Percentiles rank a stretch among this genome's conserved stretches.
phyloP scores from a whole-genome alignment of 2,329 filamentous ascomycete genomes.

The Epichloe festucae region DNA sequence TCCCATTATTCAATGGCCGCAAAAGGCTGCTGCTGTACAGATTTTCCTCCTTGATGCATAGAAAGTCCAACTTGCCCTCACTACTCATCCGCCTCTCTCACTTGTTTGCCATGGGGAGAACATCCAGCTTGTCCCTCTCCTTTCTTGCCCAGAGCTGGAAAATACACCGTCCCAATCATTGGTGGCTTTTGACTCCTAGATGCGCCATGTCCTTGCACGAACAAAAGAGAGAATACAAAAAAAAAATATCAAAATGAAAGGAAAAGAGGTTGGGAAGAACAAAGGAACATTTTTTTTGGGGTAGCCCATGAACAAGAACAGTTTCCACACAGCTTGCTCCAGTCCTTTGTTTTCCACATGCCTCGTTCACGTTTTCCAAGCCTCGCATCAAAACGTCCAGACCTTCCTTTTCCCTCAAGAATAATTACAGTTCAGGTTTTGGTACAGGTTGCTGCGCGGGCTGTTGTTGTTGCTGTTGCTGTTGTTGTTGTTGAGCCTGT shows the following conservation, averaged over 20 bases:
- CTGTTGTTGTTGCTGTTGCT: conserved; percentile 13
- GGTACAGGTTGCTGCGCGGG: conserved; percentile 7
- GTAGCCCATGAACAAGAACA: background rate
- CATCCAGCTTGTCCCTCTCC: background rate
- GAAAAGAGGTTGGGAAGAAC: background rate
- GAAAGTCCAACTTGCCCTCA: background rate
- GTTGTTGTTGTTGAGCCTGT: conserved; percentile 9
- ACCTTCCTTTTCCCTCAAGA: background rate
- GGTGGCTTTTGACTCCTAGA: conserved; percentile 1
- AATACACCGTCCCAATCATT: background rate
- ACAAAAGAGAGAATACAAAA: background rate
- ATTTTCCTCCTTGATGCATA: background rate
- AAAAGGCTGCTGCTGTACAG: conserved; percentile 1
- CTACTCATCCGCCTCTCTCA: background rate
- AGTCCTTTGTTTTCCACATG: background rate
- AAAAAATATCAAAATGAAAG: background rate
- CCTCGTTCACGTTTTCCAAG: background rate
- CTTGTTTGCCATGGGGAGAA: background rate
- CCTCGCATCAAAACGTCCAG: background rate
- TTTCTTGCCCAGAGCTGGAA: background rate
- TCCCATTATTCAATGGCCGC: background rate
- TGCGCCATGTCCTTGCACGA: conserved; percentile 1
- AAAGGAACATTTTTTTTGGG: background rate
- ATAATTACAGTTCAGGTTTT: conserved; percentile 1
- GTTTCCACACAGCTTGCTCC: background rate